phyloP scores from a whole-genome alignment of 768 basidiomycete genomes.

The Sistotremastrum suecicum region DNA sequence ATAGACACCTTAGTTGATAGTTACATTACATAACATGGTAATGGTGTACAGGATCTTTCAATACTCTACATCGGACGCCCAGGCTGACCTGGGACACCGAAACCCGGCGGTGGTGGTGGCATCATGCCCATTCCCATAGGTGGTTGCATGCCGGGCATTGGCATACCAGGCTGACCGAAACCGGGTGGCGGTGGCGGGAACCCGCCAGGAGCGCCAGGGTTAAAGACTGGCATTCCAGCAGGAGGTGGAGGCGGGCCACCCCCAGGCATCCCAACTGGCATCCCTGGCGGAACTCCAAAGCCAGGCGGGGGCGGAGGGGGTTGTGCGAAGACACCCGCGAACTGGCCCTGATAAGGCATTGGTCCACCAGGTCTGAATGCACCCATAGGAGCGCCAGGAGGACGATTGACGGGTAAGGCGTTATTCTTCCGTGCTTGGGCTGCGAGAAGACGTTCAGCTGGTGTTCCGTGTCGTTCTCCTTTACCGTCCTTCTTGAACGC shows the following conservation, averaged over 20 bases:
- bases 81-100: too few relatives aligned
- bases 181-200: constrained; percentile 54
- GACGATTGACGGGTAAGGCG: constrained; percentile 66
- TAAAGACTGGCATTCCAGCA: constrained; percentile 32
- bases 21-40: too few relatives aligned
- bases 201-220: constrained; percentile 20
- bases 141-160: constrained; percentile 6
- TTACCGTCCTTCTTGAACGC: constrained; percentile 99
- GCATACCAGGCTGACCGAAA: constrained; percentile 26
- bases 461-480: constrained; percentile 92
- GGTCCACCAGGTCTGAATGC: constrained; percentile 52
- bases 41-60: too few relatives aligned
- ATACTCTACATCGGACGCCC: too few relatives aligned
- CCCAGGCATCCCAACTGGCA: constrained; percentile 20
- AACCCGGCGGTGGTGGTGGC: constrained; percentile 1
- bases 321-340: constrained; percentile 68
- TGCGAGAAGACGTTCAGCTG: constrained; percentile 91
- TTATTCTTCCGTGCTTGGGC: constrained; percentile 95
- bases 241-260: constrained; percentile 12
- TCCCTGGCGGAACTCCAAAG: constrained; percentile 39
- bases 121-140: constrained; percentile 7
- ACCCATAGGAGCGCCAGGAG: constrained; percentile 57
- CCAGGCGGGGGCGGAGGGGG: constrained; percentile 72
- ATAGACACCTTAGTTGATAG: too few relatives aligned
- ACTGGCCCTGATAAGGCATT: constrained; percentile 80